These are phyloP conservation scores for Yamadazyma dendronema DNA, from an alignment of 1,139 yeast species.

Conservation along the genomic window DNA sequence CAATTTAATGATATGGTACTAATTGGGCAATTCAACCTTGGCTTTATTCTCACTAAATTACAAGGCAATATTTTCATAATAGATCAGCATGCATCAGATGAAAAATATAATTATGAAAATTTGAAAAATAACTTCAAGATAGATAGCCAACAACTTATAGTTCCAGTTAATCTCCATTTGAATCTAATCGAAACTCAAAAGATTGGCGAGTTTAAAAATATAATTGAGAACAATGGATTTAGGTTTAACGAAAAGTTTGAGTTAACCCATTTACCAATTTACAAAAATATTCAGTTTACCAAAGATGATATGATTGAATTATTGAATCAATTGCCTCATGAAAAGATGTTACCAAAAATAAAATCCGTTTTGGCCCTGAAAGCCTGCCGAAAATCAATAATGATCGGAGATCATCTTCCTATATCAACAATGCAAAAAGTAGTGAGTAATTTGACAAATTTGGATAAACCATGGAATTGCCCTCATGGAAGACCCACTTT, in stretches of 20 bases:
- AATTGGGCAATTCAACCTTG: constrained; percentile 90
- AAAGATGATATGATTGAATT: constrained; percentile 73
- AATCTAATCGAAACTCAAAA: constrained; percentile 76
- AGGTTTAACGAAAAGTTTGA: constrained; percentile 40
- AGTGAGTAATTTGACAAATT: constrained; percentile 61
- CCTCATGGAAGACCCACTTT: constrained; percentile 98
- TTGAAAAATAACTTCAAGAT: constrained; percentile 50
- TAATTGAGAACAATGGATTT: constrained; percentile 78
- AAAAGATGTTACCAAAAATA: constrained; percentile 51
- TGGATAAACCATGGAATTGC: constrained; percentile 97
- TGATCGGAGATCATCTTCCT: constrained; percentile 80
- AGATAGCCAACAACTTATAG: constrained; percentile 64
- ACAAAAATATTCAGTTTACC: constrained; percentile 67
- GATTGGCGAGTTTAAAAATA: constrained; percentile 54
- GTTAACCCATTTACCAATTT: constrained; percentile 61
- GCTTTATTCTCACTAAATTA: constrained; percentile 72
- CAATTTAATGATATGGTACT: constrained; percentile 73
- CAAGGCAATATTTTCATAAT: constrained; percentile 71
- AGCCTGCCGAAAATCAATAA: constrained; percentile 90
- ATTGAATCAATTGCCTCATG: constrained; percentile 34
- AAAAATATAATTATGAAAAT: constrained; percentile 82
- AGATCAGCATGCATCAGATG: constrained; percentile 98
- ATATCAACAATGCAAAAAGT: constrained; percentile 60
- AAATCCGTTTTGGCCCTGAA: constrained; percentile 87
- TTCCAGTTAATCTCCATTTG: constrained; percentile 62